Conservation (phyloP, 441 rosid species). For the Metrosideros polymorpha region DNA sequence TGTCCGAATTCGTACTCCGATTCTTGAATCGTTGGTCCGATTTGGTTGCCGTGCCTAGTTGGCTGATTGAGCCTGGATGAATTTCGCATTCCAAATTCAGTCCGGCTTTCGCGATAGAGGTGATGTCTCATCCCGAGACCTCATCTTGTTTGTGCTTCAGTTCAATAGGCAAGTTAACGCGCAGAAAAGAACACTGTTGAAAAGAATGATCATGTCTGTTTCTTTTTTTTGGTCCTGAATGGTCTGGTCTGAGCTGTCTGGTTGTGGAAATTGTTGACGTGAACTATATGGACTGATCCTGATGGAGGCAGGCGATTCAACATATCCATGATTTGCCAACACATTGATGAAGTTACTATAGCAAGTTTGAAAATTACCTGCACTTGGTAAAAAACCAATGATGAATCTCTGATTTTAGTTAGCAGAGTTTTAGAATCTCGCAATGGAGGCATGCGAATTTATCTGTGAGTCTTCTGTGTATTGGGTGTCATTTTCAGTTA, state of each 20-base stretch:
- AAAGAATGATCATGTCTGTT: not conserved
- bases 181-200: not conserved
- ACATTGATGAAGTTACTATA: not conserved
- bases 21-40: not conserved
- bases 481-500: not conserved
- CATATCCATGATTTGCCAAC: not conserved
- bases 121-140: not conserved
- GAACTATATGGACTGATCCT: not conserved
- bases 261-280: not conserved
- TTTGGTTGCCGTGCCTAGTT: not conserved
- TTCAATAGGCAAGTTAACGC: not conserved
- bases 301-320: not conserved
- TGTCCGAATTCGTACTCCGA: not conserved
- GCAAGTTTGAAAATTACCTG: not conserved
- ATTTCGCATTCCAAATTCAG: not conserved
- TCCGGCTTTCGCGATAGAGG: not conserved
- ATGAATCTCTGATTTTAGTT: not conserved
- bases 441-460: not conserved
- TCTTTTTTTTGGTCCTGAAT: not conserved
- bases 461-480: not conserved
- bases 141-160: not conserved
- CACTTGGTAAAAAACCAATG: not conserved
- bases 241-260: not conserved
- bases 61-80: not conserved
- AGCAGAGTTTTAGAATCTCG: not conserved